A percentile compares a stretch with the other conserved stretches of the same genome.
phyloP scores from a whole-genome alignment of 768 basidiomycete species.

The Chlorophyllum brunneum region DNA sequence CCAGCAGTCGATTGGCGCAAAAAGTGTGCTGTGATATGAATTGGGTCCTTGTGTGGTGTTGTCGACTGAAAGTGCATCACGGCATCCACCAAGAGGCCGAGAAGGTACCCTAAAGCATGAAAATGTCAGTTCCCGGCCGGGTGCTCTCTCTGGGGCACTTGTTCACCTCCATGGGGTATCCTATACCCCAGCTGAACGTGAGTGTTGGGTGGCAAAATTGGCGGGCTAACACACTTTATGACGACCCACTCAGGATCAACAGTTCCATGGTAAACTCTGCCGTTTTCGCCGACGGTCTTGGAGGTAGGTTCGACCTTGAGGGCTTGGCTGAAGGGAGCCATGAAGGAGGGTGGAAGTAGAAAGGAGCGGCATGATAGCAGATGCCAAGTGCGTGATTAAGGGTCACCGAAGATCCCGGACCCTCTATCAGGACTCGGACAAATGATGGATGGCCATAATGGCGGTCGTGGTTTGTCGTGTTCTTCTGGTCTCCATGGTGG shows the following conservation, averaged over 20 bases:
- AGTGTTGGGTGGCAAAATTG: background rate
- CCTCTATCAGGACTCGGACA: no score
- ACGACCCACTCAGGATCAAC: conserved; percentile 46
- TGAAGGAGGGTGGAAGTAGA: no score
- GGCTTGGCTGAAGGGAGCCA: conserved; percentile 40
- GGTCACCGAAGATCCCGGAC: no score
- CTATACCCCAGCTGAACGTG: conserved; percentile 23
- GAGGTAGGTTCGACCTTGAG: conserved; percentile 20
- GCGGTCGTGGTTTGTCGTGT: background rate
- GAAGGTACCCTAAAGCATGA: conserved; percentile 46
- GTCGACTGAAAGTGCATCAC: conserved; percentile 47
- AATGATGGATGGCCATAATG: no score
- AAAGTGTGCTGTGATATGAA: conserved; percentile 61
- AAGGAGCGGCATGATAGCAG: background rate
- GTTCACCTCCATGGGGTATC: conserved; percentile 50
- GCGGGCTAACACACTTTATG: conserved; percentile 33
- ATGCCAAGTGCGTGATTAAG: background rate
- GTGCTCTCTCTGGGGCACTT: background rate
- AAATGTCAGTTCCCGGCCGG: background rate
- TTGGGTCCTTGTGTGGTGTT: conserved; percentile 48
- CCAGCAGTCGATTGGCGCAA: conserved; percentile 39
- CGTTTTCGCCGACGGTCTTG: conserved; percentile 13
- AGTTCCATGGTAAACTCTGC: conserved; percentile 29
- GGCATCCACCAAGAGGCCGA: conserved; percentile 52
- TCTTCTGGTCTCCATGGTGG: background rate